These are phyloP conservation scores for Aspergillus aculeatinus DNA, from an alignment of 2,329 filamentous ascomycete species.

Conservation along the genomic window DNA sequence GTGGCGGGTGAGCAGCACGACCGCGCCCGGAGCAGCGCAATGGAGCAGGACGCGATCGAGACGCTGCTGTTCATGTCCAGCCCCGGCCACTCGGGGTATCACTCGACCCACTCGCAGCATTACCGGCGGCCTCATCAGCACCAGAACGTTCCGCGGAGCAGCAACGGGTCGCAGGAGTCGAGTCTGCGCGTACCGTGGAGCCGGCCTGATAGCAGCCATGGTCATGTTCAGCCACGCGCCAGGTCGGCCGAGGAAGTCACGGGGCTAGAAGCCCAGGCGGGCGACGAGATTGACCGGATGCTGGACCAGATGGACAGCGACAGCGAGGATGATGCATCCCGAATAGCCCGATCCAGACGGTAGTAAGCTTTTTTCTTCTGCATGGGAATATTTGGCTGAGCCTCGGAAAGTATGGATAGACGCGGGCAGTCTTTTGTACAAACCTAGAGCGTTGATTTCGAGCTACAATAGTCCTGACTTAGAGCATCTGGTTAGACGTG, in stretches of 20 bases:
- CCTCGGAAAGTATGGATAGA: too few relatives aligned
- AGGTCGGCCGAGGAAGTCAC: conserved; percentile 7
- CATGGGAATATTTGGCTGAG: too few relatives aligned
- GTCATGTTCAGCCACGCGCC: neutral
- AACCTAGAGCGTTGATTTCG: too few relatives aligned
- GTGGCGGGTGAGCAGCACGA: conserved; percentile 23
- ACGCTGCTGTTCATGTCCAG: conserved; percentile 53
- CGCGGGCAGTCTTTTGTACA: too few relatives aligned
- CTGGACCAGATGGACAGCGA: conserved; percentile 43
- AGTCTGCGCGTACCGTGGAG: conserved; percentile 11
- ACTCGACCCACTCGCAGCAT: conserved; percentile 34
- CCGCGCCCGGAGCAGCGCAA: conserved; percentile 45
- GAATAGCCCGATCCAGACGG: neutral
- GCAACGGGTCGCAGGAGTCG: conserved; percentile 25
- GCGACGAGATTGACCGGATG: conserved; percentile 43
- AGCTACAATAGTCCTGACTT: too few relatives aligned
- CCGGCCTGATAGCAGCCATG: conserved; percentile 12
- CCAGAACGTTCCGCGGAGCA: conserved; percentile 22
- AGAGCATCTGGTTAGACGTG: too few relatives aligned
- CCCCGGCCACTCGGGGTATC: conserved; percentile 48
- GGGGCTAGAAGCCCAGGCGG: conserved; percentile 34
- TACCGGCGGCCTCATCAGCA: conserved; percentile 24
- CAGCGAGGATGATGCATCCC: conserved; percentile 32
- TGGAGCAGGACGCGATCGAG: conserved; percentile 54
- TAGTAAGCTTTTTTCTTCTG: too few relatives aligned